Percentiles rank a stretch among this genome's conserved stretches.
phyloP scores from a whole-genome alignment of 805 yeast genomes.

The Candida arabinofermentans region DNA sequence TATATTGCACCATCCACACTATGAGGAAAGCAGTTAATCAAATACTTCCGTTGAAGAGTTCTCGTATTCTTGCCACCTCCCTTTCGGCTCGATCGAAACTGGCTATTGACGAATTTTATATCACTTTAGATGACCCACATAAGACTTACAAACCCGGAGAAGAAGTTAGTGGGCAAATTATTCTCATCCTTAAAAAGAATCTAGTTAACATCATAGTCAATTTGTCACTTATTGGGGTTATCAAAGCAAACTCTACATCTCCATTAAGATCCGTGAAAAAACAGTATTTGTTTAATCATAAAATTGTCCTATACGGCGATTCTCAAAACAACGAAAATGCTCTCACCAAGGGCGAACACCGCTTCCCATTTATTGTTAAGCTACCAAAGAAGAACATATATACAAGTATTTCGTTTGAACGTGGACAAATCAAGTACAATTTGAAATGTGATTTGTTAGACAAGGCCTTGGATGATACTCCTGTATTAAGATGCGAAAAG shows the following conservation, averaged over 20 bases:
- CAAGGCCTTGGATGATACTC: constrained; percentile 22
- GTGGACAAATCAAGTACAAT: constrained; percentile 72
- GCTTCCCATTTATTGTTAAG: constrained; percentile 80
- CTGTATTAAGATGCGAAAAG: constrained; percentile 48
- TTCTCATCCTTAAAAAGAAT: constrained; percentile 53
- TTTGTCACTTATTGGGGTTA: constrained; percentile 52
- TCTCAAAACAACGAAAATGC: constrained; percentile 19
- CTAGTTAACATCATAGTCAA: constrained; percentile 49
- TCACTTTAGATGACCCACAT: constrained; percentile 71
- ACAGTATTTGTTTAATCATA: constrained; percentile 52
- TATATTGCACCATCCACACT: neutral
- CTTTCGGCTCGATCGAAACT: constrained; percentile 18
- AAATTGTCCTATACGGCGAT: constrained; percentile 55
- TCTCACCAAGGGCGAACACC: constrained; percentile 79
- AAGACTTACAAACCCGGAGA: constrained; percentile 80
- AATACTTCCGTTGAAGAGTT: constrained; percentile 32
- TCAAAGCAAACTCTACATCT: constrained; percentile 51
- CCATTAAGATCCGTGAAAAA: constrained; percentile 48
- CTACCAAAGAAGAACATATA: constrained; percentile 71
- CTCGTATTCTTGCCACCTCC: constrained; percentile 18
- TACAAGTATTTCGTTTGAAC: constrained; percentile 77
- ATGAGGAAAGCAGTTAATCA: constrained; percentile 53
- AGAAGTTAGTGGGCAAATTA: constrained; percentile 58
- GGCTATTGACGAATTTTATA: constrained; percentile 58
- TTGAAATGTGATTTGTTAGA: constrained; percentile 36